phyloP scores from a whole-genome alignment of 805 yeast genomes.

The Saccharomycopsis sp. region DNA sequence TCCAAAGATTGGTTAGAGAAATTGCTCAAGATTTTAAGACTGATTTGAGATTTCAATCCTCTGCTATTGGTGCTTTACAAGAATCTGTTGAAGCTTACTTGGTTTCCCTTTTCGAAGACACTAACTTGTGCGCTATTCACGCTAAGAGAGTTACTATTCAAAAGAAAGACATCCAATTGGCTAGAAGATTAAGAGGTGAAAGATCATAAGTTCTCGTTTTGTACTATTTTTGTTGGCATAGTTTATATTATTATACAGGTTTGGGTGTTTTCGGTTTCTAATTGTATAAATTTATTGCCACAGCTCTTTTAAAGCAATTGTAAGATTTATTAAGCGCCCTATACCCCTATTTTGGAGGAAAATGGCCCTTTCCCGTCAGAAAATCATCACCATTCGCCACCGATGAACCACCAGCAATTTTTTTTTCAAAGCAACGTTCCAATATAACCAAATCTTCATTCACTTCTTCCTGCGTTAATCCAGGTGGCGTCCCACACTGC shows the following conservation, averaged over 20 bases:
- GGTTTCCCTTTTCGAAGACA: slow-evolving; percentile 93
- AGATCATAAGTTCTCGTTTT: slow-evolving; percentile 50
- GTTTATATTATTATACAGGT: not conserved
- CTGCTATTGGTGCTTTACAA: slow-evolving; percentile 96
- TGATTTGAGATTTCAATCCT: slow-evolving; percentile 92
- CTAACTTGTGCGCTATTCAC: slow-evolving; percentile 97
- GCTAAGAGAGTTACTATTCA: slow-evolving; percentile 98
- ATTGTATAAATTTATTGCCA: not conserved
- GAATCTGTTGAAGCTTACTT: slow-evolving; percentile 98
- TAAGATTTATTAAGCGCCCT: not conserved
- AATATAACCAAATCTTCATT: slow-evolving; percentile 16
- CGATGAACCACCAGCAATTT: no score
- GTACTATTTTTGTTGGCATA: no score
- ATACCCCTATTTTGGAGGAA: not conserved
- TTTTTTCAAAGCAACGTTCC: slow-evolving; percentile 12
- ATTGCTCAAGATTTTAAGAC: slow-evolving; percentile 92
- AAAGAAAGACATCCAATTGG: slow-evolving; percentile 96
- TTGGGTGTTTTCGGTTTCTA: slow-evolving; percentile 2
- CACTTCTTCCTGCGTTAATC: slow-evolving; percentile 14
- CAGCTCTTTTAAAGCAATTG: not conserved
- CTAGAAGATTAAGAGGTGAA: slow-evolving; percentile 97
- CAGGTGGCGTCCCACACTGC: slow-evolving; percentile 11
- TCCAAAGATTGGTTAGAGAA: slow-evolving; percentile 95
- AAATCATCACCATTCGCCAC: not conserved
- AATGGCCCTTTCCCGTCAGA: not conserved